These are phyloP conservation scores for Akanthomyces lecanii DNA, from an alignment of 2,329 filamentous ascomycete species.

Conservation along the genomic window DNA sequence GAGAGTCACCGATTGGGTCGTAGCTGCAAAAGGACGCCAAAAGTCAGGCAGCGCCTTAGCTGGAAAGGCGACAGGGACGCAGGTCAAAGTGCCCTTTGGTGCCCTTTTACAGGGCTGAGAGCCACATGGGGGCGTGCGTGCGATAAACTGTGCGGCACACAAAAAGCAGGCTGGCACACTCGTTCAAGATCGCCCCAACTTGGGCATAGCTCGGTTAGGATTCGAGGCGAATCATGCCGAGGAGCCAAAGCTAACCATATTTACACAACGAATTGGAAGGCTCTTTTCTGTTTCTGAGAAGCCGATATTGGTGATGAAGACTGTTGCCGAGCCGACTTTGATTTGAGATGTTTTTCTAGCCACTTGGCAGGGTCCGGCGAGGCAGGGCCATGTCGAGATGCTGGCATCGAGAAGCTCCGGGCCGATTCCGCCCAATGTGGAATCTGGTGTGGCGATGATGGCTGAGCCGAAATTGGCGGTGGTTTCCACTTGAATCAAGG, in stretches of 20 bases:
- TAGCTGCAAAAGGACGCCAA: conserved; percentile 1
- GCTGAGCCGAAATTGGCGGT: not conserved
- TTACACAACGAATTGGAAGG: not conserved
- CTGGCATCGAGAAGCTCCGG: not conserved
- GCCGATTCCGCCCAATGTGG: not conserved
- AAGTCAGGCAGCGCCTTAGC: conserved; percentile 12
- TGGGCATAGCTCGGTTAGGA: not conserved
- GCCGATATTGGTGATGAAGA: not conserved
- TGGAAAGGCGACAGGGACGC: not conserved
- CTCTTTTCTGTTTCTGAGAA: not conserved
- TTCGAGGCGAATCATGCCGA: not conserved
- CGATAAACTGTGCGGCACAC: not conserved
- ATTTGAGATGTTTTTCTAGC: not conserved
- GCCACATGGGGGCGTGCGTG: conserved; percentile 9
- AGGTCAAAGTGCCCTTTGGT: not conserved
- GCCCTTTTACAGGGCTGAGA: conserved; percentile 15
- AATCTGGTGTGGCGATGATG: not conserved
- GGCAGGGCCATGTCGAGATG: not conserved
- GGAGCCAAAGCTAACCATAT: not conserved
- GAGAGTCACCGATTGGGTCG: not conserved
- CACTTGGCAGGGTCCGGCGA: not conserved
- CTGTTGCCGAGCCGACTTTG: not conserved
- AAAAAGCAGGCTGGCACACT: not conserved
- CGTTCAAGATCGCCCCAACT: conserved; percentile 1
- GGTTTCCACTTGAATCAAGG: not conserved